Conservation (phyloP, 192 early-diverging fungal genomes). For the Spinellus fusiger region DNA sequence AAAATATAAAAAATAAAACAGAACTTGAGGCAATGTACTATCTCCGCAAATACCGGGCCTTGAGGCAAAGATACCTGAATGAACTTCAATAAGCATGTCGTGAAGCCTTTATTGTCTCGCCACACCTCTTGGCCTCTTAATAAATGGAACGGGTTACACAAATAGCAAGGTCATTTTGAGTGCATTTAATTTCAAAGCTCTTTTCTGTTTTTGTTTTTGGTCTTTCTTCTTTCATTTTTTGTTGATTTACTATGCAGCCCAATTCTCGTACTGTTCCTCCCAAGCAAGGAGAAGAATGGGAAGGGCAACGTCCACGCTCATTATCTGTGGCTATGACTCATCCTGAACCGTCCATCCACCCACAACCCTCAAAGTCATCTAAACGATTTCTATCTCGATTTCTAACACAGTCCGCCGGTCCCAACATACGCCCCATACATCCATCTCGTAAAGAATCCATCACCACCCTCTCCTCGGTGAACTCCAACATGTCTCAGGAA, state of each 20-base stretch:
- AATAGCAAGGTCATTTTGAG: neutral
- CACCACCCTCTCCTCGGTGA: neutral
- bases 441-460: neutral
- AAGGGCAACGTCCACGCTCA: constrained; percentile 1
- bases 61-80: constrained; percentile 26
- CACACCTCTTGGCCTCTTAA: too few relatives aligned
- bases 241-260: constrained; percentile 9
- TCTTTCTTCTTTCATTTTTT: constrained; percentile 1
- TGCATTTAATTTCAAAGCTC: neutral
- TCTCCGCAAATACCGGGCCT: constrained; percentile 36
- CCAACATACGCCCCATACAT: too few relatives aligned
- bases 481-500: too few relatives aligned
- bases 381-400: neutral
- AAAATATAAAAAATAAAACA: neutral
- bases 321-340: too few relatives aligned
- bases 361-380: neutral
- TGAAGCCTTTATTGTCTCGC: too few relatives aligned
- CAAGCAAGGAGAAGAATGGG: neutral
- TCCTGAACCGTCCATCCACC: neutral
- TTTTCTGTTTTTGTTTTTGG: constrained; percentile 8
- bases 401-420: neutral
- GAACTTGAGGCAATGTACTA: constrained; percentile 41
- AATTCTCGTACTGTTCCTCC: constrained; percentile 19
- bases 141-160: neutral
- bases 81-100: constrained; percentile 2